Conservation (phyloP, 805 yeast species). For the Nakazawaea ishiwadae region DNA sequence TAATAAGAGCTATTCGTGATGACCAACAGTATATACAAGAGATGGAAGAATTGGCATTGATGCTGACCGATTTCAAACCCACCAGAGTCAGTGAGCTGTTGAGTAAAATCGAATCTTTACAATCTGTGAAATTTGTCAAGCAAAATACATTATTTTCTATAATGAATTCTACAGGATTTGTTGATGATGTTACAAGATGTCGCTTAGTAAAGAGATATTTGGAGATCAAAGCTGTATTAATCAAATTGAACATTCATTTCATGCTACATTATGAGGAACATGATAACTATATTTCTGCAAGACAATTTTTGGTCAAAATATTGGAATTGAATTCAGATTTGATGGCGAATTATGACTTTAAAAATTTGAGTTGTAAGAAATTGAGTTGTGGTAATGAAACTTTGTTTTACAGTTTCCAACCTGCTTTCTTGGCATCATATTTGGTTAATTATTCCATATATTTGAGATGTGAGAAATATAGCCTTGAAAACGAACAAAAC, state of each 20-base stretch:
- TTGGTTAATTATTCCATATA: constrained; percentile 17
- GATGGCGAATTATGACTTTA: constrained; percentile 27
- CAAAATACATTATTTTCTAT: constrained; percentile 10
- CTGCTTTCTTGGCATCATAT: constrained; percentile 19
- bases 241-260: constrained; percentile 37
- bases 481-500: background rate
- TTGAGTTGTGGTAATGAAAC: constrained; percentile 4
- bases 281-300: constrained; percentile 25
- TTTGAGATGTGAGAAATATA: constrained; percentile 25
- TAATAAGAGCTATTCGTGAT: constrained; percentile 12
- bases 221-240: constrained; percentile 28
- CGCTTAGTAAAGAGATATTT: constrained; percentile 18
- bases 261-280: constrained; percentile 32
- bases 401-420: constrained; percentile 22
- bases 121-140: background rate
- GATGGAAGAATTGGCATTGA: constrained; percentile 38
- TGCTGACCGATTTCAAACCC: constrained; percentile 28
- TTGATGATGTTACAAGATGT: constrained; percentile 20
- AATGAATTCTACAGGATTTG: constrained; percentile 16
- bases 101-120: constrained; percentile 25
- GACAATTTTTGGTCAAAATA: constrained; percentile 31
- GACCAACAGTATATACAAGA: constrained; percentile 20
- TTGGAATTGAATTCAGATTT: constrained; percentile 32
- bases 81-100: constrained; percentile 26
- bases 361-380: constrained; percentile 12